Conservation (phyloP, 768 basidiomycete species). For the Pleurotus cornucopiae region DNA sequence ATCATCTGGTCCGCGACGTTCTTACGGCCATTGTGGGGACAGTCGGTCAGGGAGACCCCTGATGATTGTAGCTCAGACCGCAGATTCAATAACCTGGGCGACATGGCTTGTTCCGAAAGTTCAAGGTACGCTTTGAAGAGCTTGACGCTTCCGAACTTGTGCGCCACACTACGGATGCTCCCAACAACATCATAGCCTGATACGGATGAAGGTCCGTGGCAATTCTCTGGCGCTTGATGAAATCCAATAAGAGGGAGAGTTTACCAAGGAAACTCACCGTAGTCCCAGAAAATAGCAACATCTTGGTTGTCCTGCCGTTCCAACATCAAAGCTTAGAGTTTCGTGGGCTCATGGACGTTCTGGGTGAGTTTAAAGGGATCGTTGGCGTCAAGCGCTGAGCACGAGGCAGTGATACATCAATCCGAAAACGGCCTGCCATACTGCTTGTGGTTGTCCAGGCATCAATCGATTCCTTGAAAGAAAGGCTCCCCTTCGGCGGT, state of each 20-base stretch:
- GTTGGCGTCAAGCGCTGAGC: conserved; percentile 7
- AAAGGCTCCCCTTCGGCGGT: too few relatives aligned
- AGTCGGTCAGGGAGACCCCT: conserved; percentile 39
- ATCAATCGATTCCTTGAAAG: too few relatives aligned
- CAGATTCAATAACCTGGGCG: conserved; percentile 28
- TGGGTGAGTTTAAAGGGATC: background rate
- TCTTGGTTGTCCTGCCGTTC: conserved; percentile 14
- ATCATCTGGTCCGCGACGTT: conserved; percentile 49
- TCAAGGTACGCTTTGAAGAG: conserved; percentile 57
- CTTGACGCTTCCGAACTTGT: conserved; percentile 44
- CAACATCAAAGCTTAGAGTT: conserved; percentile 19
- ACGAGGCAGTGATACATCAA: background rate
- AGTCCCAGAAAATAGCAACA: conserved; percentile 44
- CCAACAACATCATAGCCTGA: conserved; percentile 42
- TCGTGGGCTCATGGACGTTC: too few relatives aligned
- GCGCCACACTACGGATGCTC: conserved; percentile 42
- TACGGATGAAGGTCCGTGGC: conserved; percentile 30
- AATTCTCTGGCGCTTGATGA: conserved; percentile 32
- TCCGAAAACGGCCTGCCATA: background rate
- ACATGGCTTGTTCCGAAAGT: conserved; percentile 27
- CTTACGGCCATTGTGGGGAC: conserved; percentile 31
- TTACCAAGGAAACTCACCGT: conserved; percentile 18
- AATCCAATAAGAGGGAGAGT: background rate
- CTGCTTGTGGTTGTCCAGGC: too few relatives aligned
- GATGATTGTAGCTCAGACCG: conserved; percentile 45